A percentile compares a stretch with the other conserved stretches of the same genome.
Conservation (phyloP, 2,329 filamentous ascomycete species). For the Phoma sp. region DNA sequence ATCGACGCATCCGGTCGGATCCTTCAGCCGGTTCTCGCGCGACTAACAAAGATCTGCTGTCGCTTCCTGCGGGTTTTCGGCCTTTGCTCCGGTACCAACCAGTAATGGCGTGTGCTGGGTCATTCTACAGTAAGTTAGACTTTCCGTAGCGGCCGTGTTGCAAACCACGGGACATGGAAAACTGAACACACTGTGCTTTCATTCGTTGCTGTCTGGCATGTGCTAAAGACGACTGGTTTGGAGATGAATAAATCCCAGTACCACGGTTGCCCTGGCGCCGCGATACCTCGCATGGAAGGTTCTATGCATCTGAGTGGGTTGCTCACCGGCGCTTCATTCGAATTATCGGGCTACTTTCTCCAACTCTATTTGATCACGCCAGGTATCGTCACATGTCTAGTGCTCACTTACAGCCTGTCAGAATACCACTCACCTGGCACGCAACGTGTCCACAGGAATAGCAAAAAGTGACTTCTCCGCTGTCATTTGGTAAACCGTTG, state of each 20-base stretch:
- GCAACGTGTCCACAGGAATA: background rate
- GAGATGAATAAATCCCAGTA: constrained; percentile 8
- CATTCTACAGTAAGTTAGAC: constrained; percentile 6
- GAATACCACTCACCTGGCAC: background rate
- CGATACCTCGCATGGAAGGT: constrained; percentile 3
- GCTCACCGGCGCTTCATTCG: background rate
- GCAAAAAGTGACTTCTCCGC: background rate
- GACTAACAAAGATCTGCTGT: background rate
- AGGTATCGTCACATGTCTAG: constrained; percentile 5
- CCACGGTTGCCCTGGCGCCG: constrained; percentile 6
- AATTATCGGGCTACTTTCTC: constrained; percentile 6
- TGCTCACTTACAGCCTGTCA: background rate
- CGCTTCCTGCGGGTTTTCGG: constrained; percentile 1
- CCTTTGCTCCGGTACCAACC: constrained; percentile 7
- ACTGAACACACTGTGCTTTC: background rate
- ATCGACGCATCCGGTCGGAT: constrained; percentile 4
- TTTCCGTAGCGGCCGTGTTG: constrained; percentile 12
- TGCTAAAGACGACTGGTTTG: background rate
- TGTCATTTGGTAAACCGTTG: background rate
- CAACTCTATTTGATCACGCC: background rate
- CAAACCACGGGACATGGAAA: constrained; percentile 3
- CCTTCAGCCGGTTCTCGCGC: background rate
- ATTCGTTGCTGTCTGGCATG: constrained; percentile 9
- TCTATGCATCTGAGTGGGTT: constrained; percentile 9
- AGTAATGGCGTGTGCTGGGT: constrained; percentile 7